Evolutionary conservation across 495 filamentous ascomycete species (phyloP), one percentile per base, ranked within the genome.

Genomic region (Aspergillus nanangensis): DNA sequence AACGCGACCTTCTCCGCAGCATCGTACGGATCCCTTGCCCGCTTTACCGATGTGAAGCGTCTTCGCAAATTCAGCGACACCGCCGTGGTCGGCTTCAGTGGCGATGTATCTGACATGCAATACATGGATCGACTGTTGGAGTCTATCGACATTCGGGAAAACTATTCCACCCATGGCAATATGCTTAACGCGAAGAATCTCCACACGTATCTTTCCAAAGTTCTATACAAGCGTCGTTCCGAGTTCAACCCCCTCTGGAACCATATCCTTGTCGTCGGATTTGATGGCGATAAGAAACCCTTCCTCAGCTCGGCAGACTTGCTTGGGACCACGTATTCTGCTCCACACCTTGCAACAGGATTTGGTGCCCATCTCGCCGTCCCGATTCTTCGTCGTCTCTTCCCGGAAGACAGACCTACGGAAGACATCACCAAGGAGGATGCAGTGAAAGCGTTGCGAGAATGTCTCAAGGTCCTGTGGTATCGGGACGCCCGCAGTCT

Each of bases 241-340:
- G 84, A 96, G 55, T 91, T 98, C 77, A 89, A 98, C 75, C 94
- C 94, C 8, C 79, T 98, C 33, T 98, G 93, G 93, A 98, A 98
- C 67, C 80, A 86, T 55, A 75, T 97, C 14, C 80, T 98, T 13
- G 87, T 98, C 32, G 90, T 85, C 37, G 93, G 93, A 3, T 75
- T 95, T 54, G 91, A 95, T 68, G 81, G 75, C 34, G 75, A 86
- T 20, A 76, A 73, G 31, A 80, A 87, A 64, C 93, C 93, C 8
- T 97, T 94, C 79, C 75, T 97, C 32, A 90, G 86, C 43, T 86
- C 79, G 38, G 89, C 88, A 32, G 94, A 98, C 75, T 76, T 98
- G 29, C 79, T 96, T 36, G 93, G 93, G 52, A 97, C 93, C 15
- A 90, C 90, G 7, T 98, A 89, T 70, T 82, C 79, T 2, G 78